Evolutionary conservation across 2,329 filamentous ascomycete species (phyloP).

Genomic region (Penicillium sp.): DNA sequence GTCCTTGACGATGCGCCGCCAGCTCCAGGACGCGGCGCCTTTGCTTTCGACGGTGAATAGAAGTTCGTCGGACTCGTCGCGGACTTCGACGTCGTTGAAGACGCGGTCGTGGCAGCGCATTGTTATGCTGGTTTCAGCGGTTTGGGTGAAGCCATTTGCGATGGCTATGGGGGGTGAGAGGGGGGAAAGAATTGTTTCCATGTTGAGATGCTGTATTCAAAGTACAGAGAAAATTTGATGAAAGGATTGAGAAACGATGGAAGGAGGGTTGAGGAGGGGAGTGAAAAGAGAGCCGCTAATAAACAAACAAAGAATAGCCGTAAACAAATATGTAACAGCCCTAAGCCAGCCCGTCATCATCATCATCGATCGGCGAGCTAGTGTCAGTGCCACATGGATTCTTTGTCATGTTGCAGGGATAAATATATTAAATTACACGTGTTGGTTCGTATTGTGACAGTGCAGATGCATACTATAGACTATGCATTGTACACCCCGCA

Average conservation of each 20-base stretch:
- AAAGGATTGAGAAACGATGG: too few relatives aligned
- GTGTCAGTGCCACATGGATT: too few relatives aligned
- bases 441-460: too few relatives aligned
- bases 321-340: too few relatives aligned
- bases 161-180: not conserved
- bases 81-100: slow-evolving; percentile 7
- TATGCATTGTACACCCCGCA: too few relatives aligned
- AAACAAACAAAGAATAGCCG: too few relatives aligned
- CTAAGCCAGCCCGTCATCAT: not conserved
- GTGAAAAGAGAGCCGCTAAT: not conserved
- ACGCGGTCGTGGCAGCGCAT: slow-evolving; percentile 3
- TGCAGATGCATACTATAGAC: too few relatives aligned
- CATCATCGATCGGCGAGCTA: not conserved
- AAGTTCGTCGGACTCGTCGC: slow-evolving; percentile 2
- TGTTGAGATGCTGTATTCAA: not conserved
- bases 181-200: not conserved
- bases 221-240: too few relatives aligned
- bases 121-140: not conserved
- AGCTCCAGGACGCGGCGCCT: not conserved
- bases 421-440: too few relatives aligned
- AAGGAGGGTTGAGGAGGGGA: too few relatives aligned
- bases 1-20: slow-evolving; percentile 8
- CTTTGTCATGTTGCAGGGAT: too few relatives aligned
- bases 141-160: slow-evolving; percentile 6
- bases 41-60: slow-evolving; percentile 1